These are phyloP conservation scores for Fusarium duplospermum DNA, from an alignment of 2,329 filamentous ascomycete genomes.

Conservation along the genomic window DNA sequence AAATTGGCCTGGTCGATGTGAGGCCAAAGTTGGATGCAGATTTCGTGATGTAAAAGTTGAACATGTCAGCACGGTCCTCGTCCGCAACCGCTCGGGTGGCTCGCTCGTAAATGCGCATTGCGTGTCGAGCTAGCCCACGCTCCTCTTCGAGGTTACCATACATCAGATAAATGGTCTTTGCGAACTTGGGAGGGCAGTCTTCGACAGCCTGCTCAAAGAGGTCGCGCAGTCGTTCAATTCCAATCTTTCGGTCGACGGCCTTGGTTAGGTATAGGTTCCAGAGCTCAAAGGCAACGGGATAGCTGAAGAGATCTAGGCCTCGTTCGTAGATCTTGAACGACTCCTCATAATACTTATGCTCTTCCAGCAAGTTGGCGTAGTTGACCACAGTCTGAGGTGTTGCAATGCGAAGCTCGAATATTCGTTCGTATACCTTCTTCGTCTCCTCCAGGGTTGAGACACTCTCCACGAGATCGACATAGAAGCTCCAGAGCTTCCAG, in stretches of 20 bases:
- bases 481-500: conserved; percentile 99
- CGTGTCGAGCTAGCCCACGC: conserved; percentile 90
- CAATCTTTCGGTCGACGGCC: conserved; percentile 94
- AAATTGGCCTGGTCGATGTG: conserved; percentile 93
- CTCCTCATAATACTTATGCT: conserved; percentile 95
- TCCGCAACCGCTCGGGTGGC: conserved; percentile 95
- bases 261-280: conserved; percentile 99
- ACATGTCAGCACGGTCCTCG: conserved; percentile 96
- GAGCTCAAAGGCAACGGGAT: conserved; percentile 96
- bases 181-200: conserved; percentile 93
- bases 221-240: conserved; percentile 92
- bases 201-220: conserved; percentile 98
- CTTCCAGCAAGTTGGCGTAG: conserved; percentile 94
- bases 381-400: conserved; percentile 99
- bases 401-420: conserved; percentile 97
- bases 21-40: conserved; percentile 98
- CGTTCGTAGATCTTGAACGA: conserved; percentile 98
- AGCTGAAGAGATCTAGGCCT: conserved; percentile 97
- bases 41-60: conserved; percentile 99
- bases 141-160: conserved; percentile 98
- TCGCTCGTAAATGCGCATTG: conserved; percentile 99
- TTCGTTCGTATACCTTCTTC: conserved; percentile 93
- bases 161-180: conserved; percentile 96
- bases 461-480: conserved; percentile 96
- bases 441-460: conserved; percentile 92